These are phyloP conservation scores for Cordyceps javanica DNA, from an alignment of 2,329 filamentous ascomycete genomes.

Conservation along the genomic window DNA sequence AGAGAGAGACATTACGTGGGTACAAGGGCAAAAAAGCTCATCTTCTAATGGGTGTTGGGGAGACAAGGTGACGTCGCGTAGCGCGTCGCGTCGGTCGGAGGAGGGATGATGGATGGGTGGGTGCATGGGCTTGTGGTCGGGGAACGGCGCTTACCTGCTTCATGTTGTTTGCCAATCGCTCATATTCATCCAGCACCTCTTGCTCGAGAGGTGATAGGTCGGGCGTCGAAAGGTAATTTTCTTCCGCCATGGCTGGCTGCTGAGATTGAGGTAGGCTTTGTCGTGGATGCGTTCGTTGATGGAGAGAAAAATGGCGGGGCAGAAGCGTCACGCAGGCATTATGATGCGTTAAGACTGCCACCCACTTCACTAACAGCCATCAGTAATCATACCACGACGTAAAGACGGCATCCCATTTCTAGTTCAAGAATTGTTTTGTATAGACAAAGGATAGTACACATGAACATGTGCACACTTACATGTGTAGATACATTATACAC, in stretches of 20 bases:
- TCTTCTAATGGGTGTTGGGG: too few species aligned
- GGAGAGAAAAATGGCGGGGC: slow-evolving; percentile 2
- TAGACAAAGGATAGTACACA: background rate
- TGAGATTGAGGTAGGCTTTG: too few species aligned
- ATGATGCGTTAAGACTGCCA: background rate
- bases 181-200: slow-evolving; percentile 91
- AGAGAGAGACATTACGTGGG: too few species aligned
- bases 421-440: background rate
- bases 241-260: slow-evolving; percentile 8
- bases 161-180: slow-evolving; percentile 80
- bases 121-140: slow-evolving; percentile 13
- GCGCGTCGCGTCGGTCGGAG: background rate
- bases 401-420: background rate
- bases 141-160: too few species aligned
- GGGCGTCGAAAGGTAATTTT: slow-evolving; percentile 34
- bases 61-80: too few species aligned
- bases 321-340: background rate
- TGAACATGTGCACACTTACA: slow-evolving; percentile 8
- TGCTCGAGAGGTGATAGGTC: slow-evolving; percentile 79
- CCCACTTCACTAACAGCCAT: background rate
- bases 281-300: background rate
- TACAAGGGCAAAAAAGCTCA: too few species aligned
- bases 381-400: background rate
- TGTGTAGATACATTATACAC: slow-evolving; percentile 14
- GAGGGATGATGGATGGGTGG: too few species aligned